phyloP scores from a whole-genome alignment of 2,329 filamentous ascomycete genomes.

The Claviceps sp. region DNA sequence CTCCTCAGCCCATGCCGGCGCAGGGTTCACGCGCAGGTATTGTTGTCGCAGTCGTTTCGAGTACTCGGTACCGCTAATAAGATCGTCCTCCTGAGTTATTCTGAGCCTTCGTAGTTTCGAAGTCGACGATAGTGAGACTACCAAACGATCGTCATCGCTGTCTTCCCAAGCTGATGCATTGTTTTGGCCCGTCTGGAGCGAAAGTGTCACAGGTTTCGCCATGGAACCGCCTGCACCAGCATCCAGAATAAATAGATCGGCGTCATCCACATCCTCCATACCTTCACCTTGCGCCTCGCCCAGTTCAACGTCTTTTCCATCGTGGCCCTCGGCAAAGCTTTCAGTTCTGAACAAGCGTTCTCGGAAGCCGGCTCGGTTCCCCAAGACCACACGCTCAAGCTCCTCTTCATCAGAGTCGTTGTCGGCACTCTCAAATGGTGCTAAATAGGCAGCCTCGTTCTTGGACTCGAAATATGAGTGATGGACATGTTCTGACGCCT shows the following conservation, averaged over 20 bases:
- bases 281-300: constrained; percentile 34
- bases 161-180: constrained; percentile 70
- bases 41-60: constrained; percentile 66
- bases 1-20: constrained; percentile 46
- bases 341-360: constrained; percentile 47
- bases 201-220: constrained; percentile 14
- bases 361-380: constrained; percentile 71
- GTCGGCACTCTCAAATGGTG: constrained; percentile 27
- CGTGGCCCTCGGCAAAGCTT: constrained; percentile 23
- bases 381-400: constrained; percentile 78
- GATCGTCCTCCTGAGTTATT: constrained; percentile 66
- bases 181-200: constrained; percentile 11
- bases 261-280: constrained; percentile 56
- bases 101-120: constrained; percentile 72
- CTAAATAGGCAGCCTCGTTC: constrained; percentile 14
- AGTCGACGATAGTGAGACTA: constrained; percentile 62
- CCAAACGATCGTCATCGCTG: constrained; percentile 83
- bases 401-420: constrained; percentile 78
- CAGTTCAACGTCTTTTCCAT: constrained; percentile 20
- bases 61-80: constrained; percentile 80
- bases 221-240: constrained; percentile 34
- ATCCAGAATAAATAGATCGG: constrained; percentile 77
- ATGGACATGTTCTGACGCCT: constrained; percentile 17
- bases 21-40: constrained; percentile 47
- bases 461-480: constrained; percentile 17